A percentile compares a stretch with the other conserved stretches of the same genome.
Evolutionary conservation across 441 rosid species (phyloP).

Genomic region (Pelargonium australe): DNA sequence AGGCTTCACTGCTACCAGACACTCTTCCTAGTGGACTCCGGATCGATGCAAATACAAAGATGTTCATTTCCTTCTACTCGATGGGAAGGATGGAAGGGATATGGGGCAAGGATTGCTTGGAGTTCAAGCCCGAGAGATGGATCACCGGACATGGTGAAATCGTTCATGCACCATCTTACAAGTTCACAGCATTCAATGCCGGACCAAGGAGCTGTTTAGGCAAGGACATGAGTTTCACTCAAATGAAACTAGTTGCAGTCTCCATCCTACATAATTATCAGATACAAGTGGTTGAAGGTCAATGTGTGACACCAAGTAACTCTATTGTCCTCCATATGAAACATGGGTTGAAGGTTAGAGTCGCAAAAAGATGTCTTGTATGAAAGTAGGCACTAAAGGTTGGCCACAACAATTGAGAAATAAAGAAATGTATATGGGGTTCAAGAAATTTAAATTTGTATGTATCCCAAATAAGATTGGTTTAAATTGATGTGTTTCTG

Average conservation of each 20-base stretch:
- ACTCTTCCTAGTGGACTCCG: constrained; percentile 40
- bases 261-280: constrained; percentile 24
- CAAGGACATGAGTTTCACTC: constrained; percentile 6
- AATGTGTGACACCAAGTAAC: neutral
- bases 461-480: neutral
- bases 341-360: constrained; percentile 6
- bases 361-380: neutral
- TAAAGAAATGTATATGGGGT: no score
- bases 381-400: neutral
- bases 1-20: constrained; percentile 32
- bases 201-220: constrained; percentile 5
- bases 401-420: no score
- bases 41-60: constrained; percentile 28
- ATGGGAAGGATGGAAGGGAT: neutral
- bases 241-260: constrained; percentile 2
- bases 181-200: neutral
- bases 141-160: constrained; percentile 6
- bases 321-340: constrained; percentile 24
- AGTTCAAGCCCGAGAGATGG: constrained; percentile 8
- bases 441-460: neutral
- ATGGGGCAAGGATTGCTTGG: neutral
- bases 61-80: constrained; percentile 32
- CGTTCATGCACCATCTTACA: neutral
- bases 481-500: no score
- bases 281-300: constrained; percentile 17